Percentiles rank a stretch among this genome's conserved stretches.
phyloP scores from a whole-genome alignment of 2,329 filamentous ascomycete genomes.

The Erysiphe pulchra region DNA sequence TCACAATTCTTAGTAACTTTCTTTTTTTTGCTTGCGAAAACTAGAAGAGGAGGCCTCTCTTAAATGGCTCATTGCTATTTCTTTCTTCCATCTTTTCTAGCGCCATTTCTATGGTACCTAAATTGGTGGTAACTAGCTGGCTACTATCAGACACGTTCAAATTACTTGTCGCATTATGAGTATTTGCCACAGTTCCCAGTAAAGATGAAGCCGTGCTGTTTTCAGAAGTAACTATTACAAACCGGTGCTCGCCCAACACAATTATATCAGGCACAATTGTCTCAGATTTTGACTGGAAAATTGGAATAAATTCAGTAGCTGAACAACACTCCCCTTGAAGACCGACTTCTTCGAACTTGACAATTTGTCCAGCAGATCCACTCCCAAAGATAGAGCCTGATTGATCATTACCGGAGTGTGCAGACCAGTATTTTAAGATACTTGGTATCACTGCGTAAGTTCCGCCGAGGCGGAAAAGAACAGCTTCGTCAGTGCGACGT shows the following conservation, averaged over 20 bases:
- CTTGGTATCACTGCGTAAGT: constrained; percentile 11
- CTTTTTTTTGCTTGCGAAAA: constrained; percentile 4
- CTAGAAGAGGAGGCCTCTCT: too few species aligned
- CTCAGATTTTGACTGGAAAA: constrained; percentile 1
- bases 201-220: constrained; percentile 3
- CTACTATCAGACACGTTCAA: not conserved
- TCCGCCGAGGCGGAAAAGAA: constrained; percentile 13
- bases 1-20: constrained; percentile 4
- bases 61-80: not conserved
- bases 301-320: constrained; percentile 10
- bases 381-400: constrained; percentile 9
- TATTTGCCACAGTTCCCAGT: constrained; percentile 5
- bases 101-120: constrained; percentile 25
- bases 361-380: constrained; percentile 6
- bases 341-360: constrained; percentile 11
- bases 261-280: constrained; percentile 10
- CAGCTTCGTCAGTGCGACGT: constrained; percentile 10
- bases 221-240: constrained; percentile 7
- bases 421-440: constrained; percentile 12
- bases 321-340: constrained; percentile 13
- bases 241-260: constrained; percentile 12
- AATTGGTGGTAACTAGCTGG: constrained; percentile 32
- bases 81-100: constrained; percentile 25
- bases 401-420: constrained; percentile 5
- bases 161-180: constrained; percentile 4